These are phyloP conservation scores for Aspergillus aculeatus DNA, from an alignment of 2,329 filamentous ascomycete species.

Conservation along the genomic window DNA sequence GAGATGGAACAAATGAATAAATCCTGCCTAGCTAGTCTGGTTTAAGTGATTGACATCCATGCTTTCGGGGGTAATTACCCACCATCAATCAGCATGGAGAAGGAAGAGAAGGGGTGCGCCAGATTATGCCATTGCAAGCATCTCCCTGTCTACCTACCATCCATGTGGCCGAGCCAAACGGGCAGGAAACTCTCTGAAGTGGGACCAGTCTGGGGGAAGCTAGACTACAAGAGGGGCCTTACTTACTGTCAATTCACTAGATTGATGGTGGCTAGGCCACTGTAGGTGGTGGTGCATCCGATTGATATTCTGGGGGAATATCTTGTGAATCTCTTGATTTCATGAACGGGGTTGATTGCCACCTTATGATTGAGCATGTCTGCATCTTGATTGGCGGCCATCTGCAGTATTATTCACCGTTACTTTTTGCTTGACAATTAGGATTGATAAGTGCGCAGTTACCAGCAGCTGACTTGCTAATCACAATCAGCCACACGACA, in stretches of 20 bases:
- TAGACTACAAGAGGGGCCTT: background rate
- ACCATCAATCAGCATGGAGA: background rate
- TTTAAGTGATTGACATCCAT: background rate
- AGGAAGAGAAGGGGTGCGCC: background rate
- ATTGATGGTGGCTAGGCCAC: background rate
- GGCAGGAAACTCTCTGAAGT: background rate
- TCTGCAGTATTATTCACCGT: slow-evolving; percentile 5
- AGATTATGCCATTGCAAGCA: background rate
- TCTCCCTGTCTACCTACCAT: background rate
- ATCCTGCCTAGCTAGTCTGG: background rate
- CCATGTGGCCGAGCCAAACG: slow-evolving; percentile 5
- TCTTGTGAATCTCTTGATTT: background rate
- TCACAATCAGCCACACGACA: background rate
- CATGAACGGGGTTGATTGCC: background rate
- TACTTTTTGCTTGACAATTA: slow-evolving; percentile 4
- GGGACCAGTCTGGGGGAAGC: background rate
- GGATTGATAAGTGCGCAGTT: background rate
- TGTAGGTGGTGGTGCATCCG: background rate
- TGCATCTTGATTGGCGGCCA: background rate
- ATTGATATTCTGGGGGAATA: background rate
- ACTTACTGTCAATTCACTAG: no score
- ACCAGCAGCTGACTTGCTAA: background rate
- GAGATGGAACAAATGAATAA: background rate
- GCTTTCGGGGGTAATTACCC: background rate
- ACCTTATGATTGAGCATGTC: slow-evolving; percentile 1